Base-by-base conservation (phyloP, 139 green algal species). In the Desmodesmus armatus region DNA sequence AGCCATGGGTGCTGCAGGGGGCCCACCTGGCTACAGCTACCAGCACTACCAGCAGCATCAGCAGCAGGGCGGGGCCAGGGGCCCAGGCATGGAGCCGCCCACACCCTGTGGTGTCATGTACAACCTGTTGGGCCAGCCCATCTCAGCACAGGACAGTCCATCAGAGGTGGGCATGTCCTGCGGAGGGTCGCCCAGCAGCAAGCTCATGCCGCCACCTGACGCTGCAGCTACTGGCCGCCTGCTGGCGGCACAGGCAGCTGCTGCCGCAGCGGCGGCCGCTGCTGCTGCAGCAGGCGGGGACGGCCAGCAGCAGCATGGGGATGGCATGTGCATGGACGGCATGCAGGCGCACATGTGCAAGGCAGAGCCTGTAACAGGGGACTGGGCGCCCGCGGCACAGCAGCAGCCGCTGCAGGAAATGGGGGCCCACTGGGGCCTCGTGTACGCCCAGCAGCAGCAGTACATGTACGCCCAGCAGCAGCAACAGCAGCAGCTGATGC, bases 181-280 rank as follows among this genome's bases (percentile, higher is more conserved):
- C 15, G 39, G 21, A 9, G 60, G 41, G 11, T 35, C 58, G 29
- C 27, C 39, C 78, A 82, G 53, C 76, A 82, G 53, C 76, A 71
- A 39, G 76, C 74, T 51, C 19, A 31, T 66, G 43, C 25, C 74
- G 37, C 49, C 17, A 44, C 33, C 13, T 11, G 25, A 69, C 25
- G 74, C 49, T 51, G 74, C 49, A 49, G 75, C 27, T 70, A 27
- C 53, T 31, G 39, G 33, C 23, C 13, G 75, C 35, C 11, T 33
- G 49, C 44, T 40, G 33, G 72, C 72, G 31, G 29, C 27, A 44
- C 19, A n/a, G 27, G 41, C n/a, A 29, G 66, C 33, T n/a, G 60
- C 84, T 97, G 76, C 89, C 94, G 62, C 75, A 89, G 44, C 73
- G 88, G 65, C 63, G 67, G 5, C 4, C 53, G 39, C 37, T 37